phyloP scores from a whole-genome alignment of 2,329 filamentous ascomycete genomes.

The Beauveria asiatica region DNA sequence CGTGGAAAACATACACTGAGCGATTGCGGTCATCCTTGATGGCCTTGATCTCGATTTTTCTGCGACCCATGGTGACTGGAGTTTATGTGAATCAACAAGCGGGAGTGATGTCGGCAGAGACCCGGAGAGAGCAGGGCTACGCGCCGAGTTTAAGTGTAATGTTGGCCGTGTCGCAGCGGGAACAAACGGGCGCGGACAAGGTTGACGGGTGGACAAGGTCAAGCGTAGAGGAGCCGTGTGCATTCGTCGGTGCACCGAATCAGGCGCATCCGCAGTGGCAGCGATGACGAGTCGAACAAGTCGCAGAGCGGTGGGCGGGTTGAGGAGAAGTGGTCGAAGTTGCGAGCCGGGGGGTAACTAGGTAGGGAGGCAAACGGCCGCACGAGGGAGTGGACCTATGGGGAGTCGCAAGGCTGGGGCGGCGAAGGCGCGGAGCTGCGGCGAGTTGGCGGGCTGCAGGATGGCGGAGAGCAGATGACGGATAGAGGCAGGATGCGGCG shows the following conservation, averaged over 20 bases:
- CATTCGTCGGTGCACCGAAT: not conserved
- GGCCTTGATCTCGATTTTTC: slow-evolving; percentile 99
- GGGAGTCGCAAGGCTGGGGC: not conserved
- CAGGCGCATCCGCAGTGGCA: not conserved
- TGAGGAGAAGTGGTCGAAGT: not conserved
- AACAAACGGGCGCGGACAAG: not conserved
- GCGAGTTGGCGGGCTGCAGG: no score
- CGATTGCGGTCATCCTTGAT: slow-evolving; percentile 98
- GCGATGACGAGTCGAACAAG: not conserved
- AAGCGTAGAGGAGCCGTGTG: not conserved
- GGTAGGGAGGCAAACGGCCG: not conserved
- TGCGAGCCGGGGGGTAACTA: not conserved
- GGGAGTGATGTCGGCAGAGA: slow-evolving; percentile 1
- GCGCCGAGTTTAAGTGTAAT: not conserved
- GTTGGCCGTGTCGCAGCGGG: not conserved
- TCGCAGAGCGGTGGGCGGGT: not conserved
- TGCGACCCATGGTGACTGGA: slow-evolving; percentile 65
- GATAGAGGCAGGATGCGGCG: no score
- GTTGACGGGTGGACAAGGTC: not conserved
- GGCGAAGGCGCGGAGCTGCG: not conserved
- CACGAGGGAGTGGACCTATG: not conserved
- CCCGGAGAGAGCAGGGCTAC: not conserved
- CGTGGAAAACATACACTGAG: slow-evolving; percentile 69
- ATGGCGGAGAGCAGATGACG: no score
- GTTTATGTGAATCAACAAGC: slow-evolving; percentile 5